Evolutionary conservation across 2,329 filamentous ascomycete species (phyloP), one percentile per base, ranked within the genome.

Genomic region (Botrytis cinerea): DNA sequence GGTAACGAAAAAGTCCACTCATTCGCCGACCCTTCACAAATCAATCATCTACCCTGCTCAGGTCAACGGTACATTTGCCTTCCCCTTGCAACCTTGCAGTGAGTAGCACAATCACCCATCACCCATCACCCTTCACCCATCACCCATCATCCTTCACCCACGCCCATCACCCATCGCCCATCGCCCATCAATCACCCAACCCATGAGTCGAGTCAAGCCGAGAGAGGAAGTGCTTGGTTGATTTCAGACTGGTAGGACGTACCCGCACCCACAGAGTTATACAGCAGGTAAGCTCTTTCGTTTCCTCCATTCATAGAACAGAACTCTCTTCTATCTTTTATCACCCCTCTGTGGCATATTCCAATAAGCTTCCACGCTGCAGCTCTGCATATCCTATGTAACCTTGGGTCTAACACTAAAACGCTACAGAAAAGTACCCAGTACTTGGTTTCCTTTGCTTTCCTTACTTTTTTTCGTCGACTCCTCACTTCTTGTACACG

Each of bases 201-300:
- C 64, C 64, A 54, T 51, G 64, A 67, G 63, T 66, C 60, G 38
- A 43, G 40, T 45, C 51, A 14, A 48, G 63, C 63, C 63, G 63
- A 66, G 63, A 66, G 38, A 25, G 61, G 45, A 25, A 48, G 32
- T 67, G 64, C 46, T 20, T 51, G 64, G 32, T n/a, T 67, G 63
- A 54, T 67, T 67, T 38, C 14, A 51, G 38, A 38, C 12, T 46
- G 20, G 61, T n/a, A 63, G 61, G 61, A 63, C 61, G 28, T 32
- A 64, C 46, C 61, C 61, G 61, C 61, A 46, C 40, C 46, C 28
- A 63, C 38, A 20, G n/a, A 57, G 51, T 61, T 61, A 38, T 35
- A 45, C 43, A 22, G 61, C 45, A 45, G 28, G 64, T 28, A 51
- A 54, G 64, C 64, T 40, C 64, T 54, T 35, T 54, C 25, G 6